Base-by-base conservation (phyloP, 23 red algal genomes). In the Gracilaria domingensis region DNA sequence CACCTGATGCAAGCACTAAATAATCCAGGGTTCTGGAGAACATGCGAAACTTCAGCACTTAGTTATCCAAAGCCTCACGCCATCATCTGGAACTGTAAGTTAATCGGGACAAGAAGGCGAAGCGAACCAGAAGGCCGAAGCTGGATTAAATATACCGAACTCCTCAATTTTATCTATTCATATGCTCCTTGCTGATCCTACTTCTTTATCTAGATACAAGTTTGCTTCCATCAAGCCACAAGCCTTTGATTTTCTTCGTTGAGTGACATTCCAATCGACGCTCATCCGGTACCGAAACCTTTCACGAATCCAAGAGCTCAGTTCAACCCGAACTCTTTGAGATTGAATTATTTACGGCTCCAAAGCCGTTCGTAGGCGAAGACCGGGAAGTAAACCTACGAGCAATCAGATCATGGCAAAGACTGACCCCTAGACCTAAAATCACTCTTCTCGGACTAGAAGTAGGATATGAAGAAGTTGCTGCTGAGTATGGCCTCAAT, bases 341-440 rank as follows among this genome's bases (percentile, higher is more conserved):
- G 28, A 37, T 97, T 76, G 95, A 97, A 80, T 88, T 98, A 42
- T 98, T 94, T 50, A 78, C 95, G 20, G 95, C 95, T 34, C 95
- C 95, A 25, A 98, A 98, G 51, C 95, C 95, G n/a, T 98, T 98
- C 65, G 88, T 98, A 12, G 95, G 91, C 4, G 78, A 64, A 20
- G 90, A 98, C 57, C 83, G 60, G 3, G 73, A 86, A 50, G 93
- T 87, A 32, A 91, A 94, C 42, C 79, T 94, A 30, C 71, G 95
- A 29, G 95, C 95, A 45, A 94, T 98, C 47, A 76, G 89, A 51
- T 98, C 95, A 54, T 98, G 95, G 95, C 84, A 91, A 75, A 47
- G 82, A 32, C 53, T 98, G 24, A 61, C 40, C 35, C 95, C 95
- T 34, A 94, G 84, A 70, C 95, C 95, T 29, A 82, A 84, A 67